A percentile compares a stretch with the other conserved stretches of the same genome.
These are phyloP conservation scores for Candida jianshihensis DNA, from an alignment of 805 yeast genomes.

Conservation along the genomic window DNA sequence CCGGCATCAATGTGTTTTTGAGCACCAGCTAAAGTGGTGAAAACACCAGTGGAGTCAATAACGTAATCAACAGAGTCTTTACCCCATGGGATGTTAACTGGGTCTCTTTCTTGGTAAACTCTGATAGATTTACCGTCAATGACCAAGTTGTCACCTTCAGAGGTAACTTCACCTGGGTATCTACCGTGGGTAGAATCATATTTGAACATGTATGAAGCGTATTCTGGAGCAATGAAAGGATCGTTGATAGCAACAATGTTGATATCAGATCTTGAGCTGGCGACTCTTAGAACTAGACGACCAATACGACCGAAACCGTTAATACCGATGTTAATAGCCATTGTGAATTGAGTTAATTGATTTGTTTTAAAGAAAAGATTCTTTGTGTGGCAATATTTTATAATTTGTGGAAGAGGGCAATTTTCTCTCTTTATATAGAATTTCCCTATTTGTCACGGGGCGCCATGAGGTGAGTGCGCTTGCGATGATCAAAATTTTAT, in stretches of 20 bases:
- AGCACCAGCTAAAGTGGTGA: slow-evolving; percentile 53
- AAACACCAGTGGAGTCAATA: slow-evolving; percentile 61
- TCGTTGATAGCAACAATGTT: slow-evolving; percentile 57
- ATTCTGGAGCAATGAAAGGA: slow-evolving; percentile 56
- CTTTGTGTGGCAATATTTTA: no score
- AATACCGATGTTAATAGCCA: slow-evolving; percentile 47
- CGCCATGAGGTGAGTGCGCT: no score
- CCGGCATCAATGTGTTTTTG: slow-evolving; percentile 61
- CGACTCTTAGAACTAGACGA: slow-evolving; percentile 60
- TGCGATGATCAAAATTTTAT: no score
- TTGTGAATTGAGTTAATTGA: not conserved
- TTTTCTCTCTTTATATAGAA: no score
- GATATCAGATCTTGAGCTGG: slow-evolving; percentile 43
- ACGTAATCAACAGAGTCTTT: slow-evolving; percentile 49
- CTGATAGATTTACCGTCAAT: slow-evolving; percentile 1
- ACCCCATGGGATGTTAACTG: slow-evolving; percentile 50
- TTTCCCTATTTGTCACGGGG: no score
- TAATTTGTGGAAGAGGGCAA: no score
- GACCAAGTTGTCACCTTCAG: slow-evolving; percentile 39
- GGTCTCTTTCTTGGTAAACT: slow-evolving; percentile 2
- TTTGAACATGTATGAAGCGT: slow-evolving; percentile 65
- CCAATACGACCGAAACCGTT: slow-evolving; percentile 74
- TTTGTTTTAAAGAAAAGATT: not conserved
- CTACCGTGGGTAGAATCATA: slow-evolving; percentile 61
- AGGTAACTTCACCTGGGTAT: slow-evolving; percentile 47